Evolutionary conservation across 148 eudicot genomes (phyloP), one percentile per base, ranked within the genome.

Genomic region (Chenopodium suecicum): DNA sequence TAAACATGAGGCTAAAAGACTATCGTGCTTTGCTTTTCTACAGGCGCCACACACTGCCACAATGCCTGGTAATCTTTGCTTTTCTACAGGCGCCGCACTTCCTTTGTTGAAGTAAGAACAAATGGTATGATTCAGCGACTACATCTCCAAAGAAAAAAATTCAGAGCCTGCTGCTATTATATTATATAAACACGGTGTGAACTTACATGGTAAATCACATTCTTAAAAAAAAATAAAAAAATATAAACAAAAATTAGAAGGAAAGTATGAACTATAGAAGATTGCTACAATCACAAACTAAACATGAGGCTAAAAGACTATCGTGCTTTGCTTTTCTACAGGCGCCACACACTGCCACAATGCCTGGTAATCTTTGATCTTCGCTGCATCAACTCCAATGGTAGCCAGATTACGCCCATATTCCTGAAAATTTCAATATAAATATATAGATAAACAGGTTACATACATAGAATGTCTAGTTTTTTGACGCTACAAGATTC

Each of bases 301-400:
- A 64, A 34, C 19, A 56, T 34, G 17, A 64, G 69, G 78, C 89
- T 93, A 96, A 78, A 91, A 91, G 77, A 75, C 84, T 77, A 97
- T 91, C 19, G 87, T 82, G 74, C 74, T 85, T 86, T 90, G 91
- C 85, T 79, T 85, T 66, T 91, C 97, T 32, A 85, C 47, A 70
- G 99, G 97, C 25, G 98, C 98, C 81, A 97, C 98, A 80, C 90
- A 91, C 70, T 92, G 86, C 99, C 99, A 97, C 76, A 97, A 86
- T n/a, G 88, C 88, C 68, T 88, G 75, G 78, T 88, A 97, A 37
- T 92, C 79, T 19, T 92, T 89, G 71, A 97, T 90, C n/a, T 89
- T 83, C 77, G 91, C 84, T 27, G 93, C 97, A 25, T 94, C 92
- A 68, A 92, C 92, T 58, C 99, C 98, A 76, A 97, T 93, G 12